Conservation (phyloP, 2,329 filamentous ascomycete genomes). For the Colletotrichum abscissum region DNA sequence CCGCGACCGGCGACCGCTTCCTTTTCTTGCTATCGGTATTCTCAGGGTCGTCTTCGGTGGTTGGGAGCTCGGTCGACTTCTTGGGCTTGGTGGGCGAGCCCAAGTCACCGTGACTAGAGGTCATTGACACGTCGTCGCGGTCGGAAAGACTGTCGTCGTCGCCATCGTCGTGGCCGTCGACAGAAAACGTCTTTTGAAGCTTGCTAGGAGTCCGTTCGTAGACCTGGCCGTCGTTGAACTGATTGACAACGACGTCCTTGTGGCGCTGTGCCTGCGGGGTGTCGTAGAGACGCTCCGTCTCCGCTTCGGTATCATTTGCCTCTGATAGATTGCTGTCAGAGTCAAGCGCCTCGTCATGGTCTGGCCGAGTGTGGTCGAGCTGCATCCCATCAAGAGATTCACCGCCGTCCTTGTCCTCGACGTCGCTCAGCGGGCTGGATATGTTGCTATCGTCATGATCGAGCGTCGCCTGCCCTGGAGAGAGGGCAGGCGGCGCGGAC, state of each 20-base stretch:
- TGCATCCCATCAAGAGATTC: slow-evolving; percentile 73
- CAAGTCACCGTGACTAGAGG: slow-evolving; percentile 51
- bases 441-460: slow-evolving; percentile 75
- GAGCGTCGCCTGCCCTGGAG: slow-evolving; percentile 56
- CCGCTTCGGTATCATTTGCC: slow-evolving; percentile 82
- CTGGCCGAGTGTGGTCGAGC: slow-evolving; percentile 44
- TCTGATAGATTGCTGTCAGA: slow-evolving; percentile 69
- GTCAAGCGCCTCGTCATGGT: slow-evolving; percentile 47
- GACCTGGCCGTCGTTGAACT: slow-evolving; percentile 62
- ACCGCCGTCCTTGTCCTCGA: slow-evolving; percentile 81
- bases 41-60: slow-evolving; percentile 47
- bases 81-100: slow-evolving; percentile 49
- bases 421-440: slow-evolving; percentile 93
- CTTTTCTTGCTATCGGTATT: slow-evolving; percentile 58
- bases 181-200: slow-evolving; percentile 65
- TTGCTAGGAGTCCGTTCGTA: slow-evolving; percentile 82
- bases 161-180: slow-evolving; percentile 49
- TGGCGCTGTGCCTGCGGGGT: slow-evolving; percentile 79
- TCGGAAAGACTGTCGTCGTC: slow-evolving; percentile 53
- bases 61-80: slow-evolving; percentile 40
- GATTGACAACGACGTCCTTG: slow-evolving; percentile 69
- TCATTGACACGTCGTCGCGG: slow-evolving; percentile 52
- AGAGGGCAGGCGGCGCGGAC: slow-evolving; percentile 60
- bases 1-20: slow-evolving; percentile 59
- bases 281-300: slow-evolving; percentile 91